phyloP scores from a whole-genome alignment of 129 eudicot species.

The Apium graveolens region DNA sequence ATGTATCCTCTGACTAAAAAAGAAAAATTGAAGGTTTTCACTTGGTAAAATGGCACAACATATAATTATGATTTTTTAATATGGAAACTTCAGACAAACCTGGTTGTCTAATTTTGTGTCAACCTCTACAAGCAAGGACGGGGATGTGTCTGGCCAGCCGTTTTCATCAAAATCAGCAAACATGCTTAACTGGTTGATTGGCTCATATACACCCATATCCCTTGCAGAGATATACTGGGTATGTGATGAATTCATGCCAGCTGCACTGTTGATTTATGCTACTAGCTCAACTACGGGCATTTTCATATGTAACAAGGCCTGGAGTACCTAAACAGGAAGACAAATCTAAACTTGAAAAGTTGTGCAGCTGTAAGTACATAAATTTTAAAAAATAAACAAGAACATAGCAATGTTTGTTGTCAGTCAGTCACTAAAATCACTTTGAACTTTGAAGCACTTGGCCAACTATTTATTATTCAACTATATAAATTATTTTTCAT shows the following conservation, averaged over 20 bases:
- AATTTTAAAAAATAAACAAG: neutral
- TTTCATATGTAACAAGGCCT: neutral
- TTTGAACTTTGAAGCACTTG: neutral
- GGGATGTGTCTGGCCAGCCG: conserved; percentile 48
- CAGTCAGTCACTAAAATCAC: neutral
- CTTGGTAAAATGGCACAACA: conserved; percentile 3
- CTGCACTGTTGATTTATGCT: conserved; percentile 22
- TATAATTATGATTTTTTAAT: neutral
- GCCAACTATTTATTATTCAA: neutral
- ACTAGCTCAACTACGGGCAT: neutral
- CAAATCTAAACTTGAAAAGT: neutral
- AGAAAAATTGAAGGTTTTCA: neutral
- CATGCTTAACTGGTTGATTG: conserved; percentile 73
- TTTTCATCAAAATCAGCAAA: conserved; percentile 83
- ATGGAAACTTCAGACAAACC: conserved; percentile 29
- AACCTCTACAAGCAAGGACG: conserved; percentile 54
- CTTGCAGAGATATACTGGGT: conserved; percentile 64
- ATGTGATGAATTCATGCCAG: conserved; percentile 60
- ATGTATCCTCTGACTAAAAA: conserved; percentile 72
- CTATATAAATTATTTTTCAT: neutral
- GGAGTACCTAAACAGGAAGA: neutral
- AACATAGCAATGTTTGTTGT: neutral
- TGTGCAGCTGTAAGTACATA: neutral
- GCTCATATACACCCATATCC: conserved; percentile 79
- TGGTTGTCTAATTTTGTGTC: conserved; percentile 61